Percentiles rank a stretch among this genome's conserved stretches.
phyloP scores from a whole-genome alignment of 331 rosid species.

The Acacia concinna region DNA sequence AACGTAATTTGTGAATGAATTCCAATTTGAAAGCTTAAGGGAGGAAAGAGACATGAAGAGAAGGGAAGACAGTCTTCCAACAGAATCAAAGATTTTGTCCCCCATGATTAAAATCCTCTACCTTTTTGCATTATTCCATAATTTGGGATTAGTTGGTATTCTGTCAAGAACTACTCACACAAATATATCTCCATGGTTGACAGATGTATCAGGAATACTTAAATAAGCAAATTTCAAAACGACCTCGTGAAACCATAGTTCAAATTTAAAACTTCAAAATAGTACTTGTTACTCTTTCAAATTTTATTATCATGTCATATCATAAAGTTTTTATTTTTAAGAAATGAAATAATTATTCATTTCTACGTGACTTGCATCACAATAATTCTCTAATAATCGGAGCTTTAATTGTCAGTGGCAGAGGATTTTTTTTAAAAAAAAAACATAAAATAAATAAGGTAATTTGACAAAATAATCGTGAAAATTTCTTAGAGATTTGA shows the following conservation, averaged over 20 bases:
- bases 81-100: constrained; percentile 76
- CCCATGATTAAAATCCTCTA: constrained; percentile 55
- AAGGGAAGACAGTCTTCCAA: constrained; percentile 61
- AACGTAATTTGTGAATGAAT: background rate
- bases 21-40: background rate
- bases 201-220: background rate
- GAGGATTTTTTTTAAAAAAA: no score
- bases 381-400: background rate
- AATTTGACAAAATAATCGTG: background rate
- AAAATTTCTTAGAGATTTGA: no score
- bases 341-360: no score
- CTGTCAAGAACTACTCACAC: constrained; percentile 36
- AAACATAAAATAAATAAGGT: no score
- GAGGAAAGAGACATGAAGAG: constrained; percentile 25
- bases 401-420: no score
- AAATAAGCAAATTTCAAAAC: background rate
- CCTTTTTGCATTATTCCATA: constrained; percentile 60
- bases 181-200: background rate
- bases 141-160: constrained; percentile 48
- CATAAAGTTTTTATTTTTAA: no score
- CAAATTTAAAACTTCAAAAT: background rate
- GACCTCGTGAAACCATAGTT: background rate
- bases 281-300: no score
- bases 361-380: no score
- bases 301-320: background rate